Base-by-base conservation (phyloP, 257 asterid genomes). In the Scutellaria baicalensis region DNA sequence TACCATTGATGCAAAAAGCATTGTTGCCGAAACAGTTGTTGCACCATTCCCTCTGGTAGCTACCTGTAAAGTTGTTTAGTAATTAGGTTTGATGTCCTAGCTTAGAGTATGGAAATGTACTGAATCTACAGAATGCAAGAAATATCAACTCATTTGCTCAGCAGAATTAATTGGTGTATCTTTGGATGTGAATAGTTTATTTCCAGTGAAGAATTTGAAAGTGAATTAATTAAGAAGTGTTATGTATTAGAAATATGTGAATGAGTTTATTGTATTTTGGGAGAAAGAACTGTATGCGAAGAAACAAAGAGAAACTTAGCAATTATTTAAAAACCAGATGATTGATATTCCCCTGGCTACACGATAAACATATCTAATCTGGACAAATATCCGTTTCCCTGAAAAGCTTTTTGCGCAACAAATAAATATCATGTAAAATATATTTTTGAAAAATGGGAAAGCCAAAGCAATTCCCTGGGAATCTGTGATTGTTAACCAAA, bases 11-110 rank as follows among this genome's bases (percentile, higher is more conserved):
- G 99, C 96, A 75, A 91, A 86, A 73, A 91, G 65, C 96, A 91
- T 91, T 38, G 99, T 91, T 44, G 99, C 97, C 35, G 99, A 93
- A 61, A 93, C 99, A 67, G 99, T 93, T 44, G 99, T 91, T 45
- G 99, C 97, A 39, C 99, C 99, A 79, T 86, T 91, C 42, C 88
- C 94, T 71, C 87, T 47, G 8, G 86, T 83, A 56, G 99, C 97
- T 70, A 91, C 91, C 97, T 93, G 80, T 73, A 79, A 79, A 60
- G 56, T 51, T 72, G 57, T 55, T 55, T 66, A 7, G 43, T 40
- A 70, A 59, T 57, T 68, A 77, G 77, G 61, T 57, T 38, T 69
- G 33, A 70, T 38, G 65, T 65, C 51, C 52, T 49, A 56, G 57
- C 12, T 47, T 51, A 55, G 43, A 60, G 57, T 43, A 11, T 45